A percentile compares a stretch with the other conserved stretches of the same genome.
These are phyloP conservation scores for Leishmania gerbilli DNA, from an alignment of 208 protist genomes.

Conservation along the genomic window DNA sequence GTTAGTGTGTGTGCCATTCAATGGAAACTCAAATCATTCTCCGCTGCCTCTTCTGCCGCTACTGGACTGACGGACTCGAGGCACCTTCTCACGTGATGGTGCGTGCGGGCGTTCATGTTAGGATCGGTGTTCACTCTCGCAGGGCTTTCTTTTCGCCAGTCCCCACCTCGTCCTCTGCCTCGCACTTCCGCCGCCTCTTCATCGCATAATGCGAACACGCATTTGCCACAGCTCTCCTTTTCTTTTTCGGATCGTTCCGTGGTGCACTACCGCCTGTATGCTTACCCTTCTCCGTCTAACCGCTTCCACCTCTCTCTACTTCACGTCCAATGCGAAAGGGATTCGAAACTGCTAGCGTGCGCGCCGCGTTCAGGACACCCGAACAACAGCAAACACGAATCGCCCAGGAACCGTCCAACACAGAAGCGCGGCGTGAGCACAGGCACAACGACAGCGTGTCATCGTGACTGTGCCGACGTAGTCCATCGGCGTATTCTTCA, in stretches of 20 bases:
- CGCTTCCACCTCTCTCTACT: not conserved
- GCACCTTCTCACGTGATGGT: not conserved
- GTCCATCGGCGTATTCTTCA: constrained; percentile 38
- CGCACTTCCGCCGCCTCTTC: not conserved
- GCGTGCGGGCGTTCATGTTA: not conserved
- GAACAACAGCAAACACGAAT: constrained; percentile 1
- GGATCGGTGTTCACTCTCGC: not conserved
- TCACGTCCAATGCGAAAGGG: not conserved
- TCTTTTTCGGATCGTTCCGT: not conserved
- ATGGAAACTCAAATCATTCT: not conserved
- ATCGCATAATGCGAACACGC: not conserved
- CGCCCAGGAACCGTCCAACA: constrained; percentile 28
- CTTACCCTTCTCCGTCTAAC: not conserved
- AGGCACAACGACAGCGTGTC: constrained; percentile 5
- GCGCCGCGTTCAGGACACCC: not conserved
- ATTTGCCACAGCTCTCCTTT: not conserved
- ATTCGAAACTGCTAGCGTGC: not conserved
- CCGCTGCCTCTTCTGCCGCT: not conserved
- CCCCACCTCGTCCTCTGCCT: not conserved
- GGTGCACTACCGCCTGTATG: not conserved
- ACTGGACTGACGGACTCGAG: not conserved
- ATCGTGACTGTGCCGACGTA: constrained; percentile 25
- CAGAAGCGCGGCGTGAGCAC: constrained; percentile 23
- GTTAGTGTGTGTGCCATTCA: not conserved
- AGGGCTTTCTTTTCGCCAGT: not conserved